Conservation (phyloP, 305 asterid species). For the Fraxinus ornus region DNA sequence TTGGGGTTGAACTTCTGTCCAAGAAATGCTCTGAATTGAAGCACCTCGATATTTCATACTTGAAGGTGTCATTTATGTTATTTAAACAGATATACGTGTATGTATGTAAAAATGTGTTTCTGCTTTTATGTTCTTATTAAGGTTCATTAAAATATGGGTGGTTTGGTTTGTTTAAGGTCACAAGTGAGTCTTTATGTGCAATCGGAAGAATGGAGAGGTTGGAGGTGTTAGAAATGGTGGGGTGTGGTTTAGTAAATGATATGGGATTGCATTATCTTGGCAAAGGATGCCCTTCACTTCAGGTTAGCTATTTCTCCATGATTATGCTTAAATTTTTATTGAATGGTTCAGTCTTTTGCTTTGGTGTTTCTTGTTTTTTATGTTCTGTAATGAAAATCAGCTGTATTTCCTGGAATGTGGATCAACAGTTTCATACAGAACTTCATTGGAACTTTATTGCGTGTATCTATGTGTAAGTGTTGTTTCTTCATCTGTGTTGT, state of each 20-base stretch:
- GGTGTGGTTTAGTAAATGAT: constrained; percentile 58
- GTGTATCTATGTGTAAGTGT: background rate
- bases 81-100: background rate
- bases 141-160: background rate
- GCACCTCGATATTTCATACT: constrained; percentile 56
- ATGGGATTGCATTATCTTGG: constrained; percentile 53
- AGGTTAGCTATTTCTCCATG: constrained; percentile 34
- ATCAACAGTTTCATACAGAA: background rate
- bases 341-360: background rate
- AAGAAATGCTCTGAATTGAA: constrained; percentile 52
- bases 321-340: background rate
- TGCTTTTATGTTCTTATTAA: background rate
- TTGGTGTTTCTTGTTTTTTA: background rate
- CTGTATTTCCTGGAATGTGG: background rate
- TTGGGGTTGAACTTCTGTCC: constrained; percentile 55
- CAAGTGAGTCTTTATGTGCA: constrained; percentile 52
- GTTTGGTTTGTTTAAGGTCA: constrained; percentile 43
- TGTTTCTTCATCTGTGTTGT: background rate
- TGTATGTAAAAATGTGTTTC: background rate
- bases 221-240: constrained; percentile 58
- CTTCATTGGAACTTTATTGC: background rate
- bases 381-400: background rate
- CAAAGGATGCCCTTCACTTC: constrained; percentile 60
- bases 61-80: constrained; percentile 39
- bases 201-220: constrained; percentile 57